Evolutionary conservation across 1,284 basidiomycete species (phyloP).

Genomic region (Heliocybe sulcata): DNA sequence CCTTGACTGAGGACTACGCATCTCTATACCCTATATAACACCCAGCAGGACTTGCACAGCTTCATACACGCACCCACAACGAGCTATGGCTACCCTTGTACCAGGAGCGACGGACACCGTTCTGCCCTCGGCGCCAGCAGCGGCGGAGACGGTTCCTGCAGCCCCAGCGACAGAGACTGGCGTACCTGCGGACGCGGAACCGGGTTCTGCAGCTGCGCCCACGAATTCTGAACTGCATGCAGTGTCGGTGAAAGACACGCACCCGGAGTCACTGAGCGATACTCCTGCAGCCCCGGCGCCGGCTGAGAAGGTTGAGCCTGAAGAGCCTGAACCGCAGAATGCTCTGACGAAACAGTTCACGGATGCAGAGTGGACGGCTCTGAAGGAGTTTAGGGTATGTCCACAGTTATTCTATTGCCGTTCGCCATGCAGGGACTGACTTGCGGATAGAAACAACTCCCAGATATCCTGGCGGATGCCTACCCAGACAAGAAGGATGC

Average conservation of each 20-base stretch:
- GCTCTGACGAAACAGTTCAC: slow-evolving; percentile 63
- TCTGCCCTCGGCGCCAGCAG: background rate
- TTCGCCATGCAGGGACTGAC: background rate
- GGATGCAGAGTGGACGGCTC: slow-evolving; percentile 56
- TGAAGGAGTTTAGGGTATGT: slow-evolving; percentile 60
- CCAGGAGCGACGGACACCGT: background rate
- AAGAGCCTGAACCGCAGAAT: slow-evolving; percentile 52
- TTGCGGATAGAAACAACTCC: slow-evolving; percentile 38
- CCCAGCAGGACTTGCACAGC: background rate
- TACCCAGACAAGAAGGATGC: slow-evolving; percentile 47
- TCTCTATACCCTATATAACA: background rate
- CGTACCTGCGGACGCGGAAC: background rate
- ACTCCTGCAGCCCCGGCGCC: background rate
- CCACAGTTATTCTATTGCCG: background rate
- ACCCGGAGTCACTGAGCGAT: background rate
- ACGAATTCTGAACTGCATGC: background rate
- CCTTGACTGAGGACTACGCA: background rate
- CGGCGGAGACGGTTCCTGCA: background rate
- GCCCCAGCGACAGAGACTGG: too few species aligned
- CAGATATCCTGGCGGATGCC: slow-evolving; percentile 49
- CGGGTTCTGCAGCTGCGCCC: background rate
- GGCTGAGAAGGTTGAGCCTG: background rate
- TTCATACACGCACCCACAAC: too few species aligned
- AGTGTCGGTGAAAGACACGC: background rate
- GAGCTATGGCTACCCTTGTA: background rate